Evolutionary conservation across 768 basidiomycete genomes (phyloP), one percentile per base, ranked within the genome.

Genomic region (Pleurotus giganteus): DNA sequence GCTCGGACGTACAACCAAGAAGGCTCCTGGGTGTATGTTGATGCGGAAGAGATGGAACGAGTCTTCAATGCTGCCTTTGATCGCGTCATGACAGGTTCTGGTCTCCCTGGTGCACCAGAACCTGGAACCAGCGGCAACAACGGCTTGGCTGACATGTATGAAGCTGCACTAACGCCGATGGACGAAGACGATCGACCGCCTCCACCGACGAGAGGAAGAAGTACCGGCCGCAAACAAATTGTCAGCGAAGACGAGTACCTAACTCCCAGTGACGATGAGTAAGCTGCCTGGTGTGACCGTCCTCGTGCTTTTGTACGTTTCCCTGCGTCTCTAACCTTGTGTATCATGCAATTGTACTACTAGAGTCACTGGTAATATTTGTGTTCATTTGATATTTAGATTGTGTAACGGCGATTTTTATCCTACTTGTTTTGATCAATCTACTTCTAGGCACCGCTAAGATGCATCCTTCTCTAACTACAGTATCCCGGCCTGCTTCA

Each of bases 21-120:
- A 70, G 93, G 89, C 1, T 95, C 93, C 0, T 93, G 91, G 89
- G 94, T 97, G 32, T 96, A 94, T 70, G 78, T 89, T 57, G 93
- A 96, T 58, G 94, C 96, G 6, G 89, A 92, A 46, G 91, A 93
- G 74, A 92, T 95, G 89, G 89, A 96, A 72, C 90, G 89, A 65
- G 85, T 86, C 46, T 94, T 95, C 67, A 80, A 89, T 57, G 75
- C 83, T 24, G 75, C 86, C 7, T 92, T 86, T 63, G 79, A 84
- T 39, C 81, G 81, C 31, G 70, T 76, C 47, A 85, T 88, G 42
- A 75, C 71, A 12, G 88, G 87, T 19, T 85, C 82, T 37, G 88
- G 86, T 41, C 74, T 91, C 21, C 90, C 91, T 36, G 91, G 91
- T 54, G 89, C 88, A 2, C 79, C 84, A 17, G 66, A 71, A 6